Evolutionary conservation across 2,329 filamentous ascomycete genomes (phyloP), one percentile per base, ranked within the genome.

Genomic region (Berkeleyomyces rouxiae): DNA sequence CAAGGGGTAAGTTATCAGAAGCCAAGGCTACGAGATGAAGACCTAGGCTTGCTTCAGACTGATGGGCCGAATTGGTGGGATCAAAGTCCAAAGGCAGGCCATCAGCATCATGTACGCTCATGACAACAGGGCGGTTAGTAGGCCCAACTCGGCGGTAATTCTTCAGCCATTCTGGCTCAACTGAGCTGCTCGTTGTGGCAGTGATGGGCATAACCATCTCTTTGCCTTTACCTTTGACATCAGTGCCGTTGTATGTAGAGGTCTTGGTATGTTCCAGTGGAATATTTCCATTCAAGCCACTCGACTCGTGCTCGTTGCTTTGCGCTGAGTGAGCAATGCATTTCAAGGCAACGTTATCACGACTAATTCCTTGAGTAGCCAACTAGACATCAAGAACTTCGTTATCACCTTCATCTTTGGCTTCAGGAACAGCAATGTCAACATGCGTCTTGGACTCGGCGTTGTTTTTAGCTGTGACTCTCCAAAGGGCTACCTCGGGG

Each of bases 311-410:
- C 7, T 37, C 39, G 43, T n/a, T 40, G 16, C 37, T 36, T 55
- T 58, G n/a, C 3, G 39, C 7, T 7, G 58, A 60, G 23, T 43
- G 31, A 37, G 46, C 59, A 39, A 64, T 43, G 9, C 60, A 57
- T 10, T 23, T 64, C 13, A 64, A 40, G 7, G 53, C 47, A 31
- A 53, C 57, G 37, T 53, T 39, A 4, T 55, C 39, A 33, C n/a
- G 44, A 43, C 37, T 62, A 33, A 64, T 55, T 49, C 63, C 63
- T 43, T 64, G 63, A 36, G 63, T 49, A 42, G 60, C 59, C 37
- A 64, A 47, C 63, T 64, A 64, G 55, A 61, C 63, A 60, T 55
- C 36, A 55, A 64, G 60, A 39, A 51, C 39, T 16, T 62, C 63
- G 31, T 40, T 42, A n/a, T 55, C 49, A 5, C 7, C 11, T 13